These are phyloP conservation scores for Andrographis paniculata DNA, from an alignment of 305 asterid species.

Conservation along the genomic window DNA sequence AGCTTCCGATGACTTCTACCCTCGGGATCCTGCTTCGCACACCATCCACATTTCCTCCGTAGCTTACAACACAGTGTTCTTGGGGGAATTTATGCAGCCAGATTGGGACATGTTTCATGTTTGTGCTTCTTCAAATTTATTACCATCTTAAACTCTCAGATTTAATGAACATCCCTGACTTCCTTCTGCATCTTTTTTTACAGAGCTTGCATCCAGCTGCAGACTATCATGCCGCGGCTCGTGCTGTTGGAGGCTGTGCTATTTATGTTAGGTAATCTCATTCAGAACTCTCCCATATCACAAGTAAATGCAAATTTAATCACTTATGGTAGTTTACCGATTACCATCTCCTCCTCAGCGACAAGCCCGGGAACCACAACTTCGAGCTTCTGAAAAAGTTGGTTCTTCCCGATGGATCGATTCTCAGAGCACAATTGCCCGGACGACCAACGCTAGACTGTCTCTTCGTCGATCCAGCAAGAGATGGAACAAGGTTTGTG, in stretches of 20 bases:
- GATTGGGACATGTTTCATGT: slow-evolving; percentile 99
- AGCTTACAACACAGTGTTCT: slow-evolving; percentile 68
- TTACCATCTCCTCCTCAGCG: slow-evolving; percentile 12
- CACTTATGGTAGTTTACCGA: too few relatives aligned
- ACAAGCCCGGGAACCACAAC: not conserved
- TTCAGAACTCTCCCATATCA: too few relatives aligned
- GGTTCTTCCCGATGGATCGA: not conserved
- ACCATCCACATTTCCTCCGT: slow-evolving; percentile 87
- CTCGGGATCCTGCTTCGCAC: slow-evolving; percentile 64
- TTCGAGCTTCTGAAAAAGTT: not conserved
- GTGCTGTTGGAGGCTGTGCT: slow-evolving; percentile 91
- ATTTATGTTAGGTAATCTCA: slow-evolving; percentile 59
- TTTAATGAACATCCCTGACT: too few relatives aligned
- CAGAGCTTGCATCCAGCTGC: slow-evolving; percentile 80
- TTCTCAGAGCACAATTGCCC: not conserved
- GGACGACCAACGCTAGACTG: not conserved
- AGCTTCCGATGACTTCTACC: slow-evolving; percentile 89
- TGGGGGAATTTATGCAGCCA: slow-evolving; percentile 74
- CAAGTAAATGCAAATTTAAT: too few relatives aligned
- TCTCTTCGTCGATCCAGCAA: not conserved
- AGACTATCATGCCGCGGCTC: slow-evolving; percentile 82
- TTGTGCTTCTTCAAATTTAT: too few relatives aligned
- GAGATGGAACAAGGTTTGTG: too few relatives aligned
- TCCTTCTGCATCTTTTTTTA: too few relatives aligned
- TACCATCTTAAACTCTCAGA: too few relatives aligned